Conservation (phyloP, 768 basidiomycete species). For the Phlebiopsis gigantea region DNA sequence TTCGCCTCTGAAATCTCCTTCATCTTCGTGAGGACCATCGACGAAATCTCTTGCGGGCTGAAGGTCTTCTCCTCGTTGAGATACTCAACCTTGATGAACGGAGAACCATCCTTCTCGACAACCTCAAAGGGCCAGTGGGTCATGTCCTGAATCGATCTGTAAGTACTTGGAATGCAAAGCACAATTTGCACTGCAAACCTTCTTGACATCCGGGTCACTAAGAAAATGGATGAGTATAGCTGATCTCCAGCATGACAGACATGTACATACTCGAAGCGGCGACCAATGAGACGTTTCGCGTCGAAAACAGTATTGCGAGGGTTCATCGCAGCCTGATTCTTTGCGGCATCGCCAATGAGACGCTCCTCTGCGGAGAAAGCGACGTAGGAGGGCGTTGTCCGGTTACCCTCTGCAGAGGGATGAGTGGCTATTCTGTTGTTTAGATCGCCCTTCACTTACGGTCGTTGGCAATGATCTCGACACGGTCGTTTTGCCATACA, state of each 20-base stretch:
- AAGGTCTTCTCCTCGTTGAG: slow-evolving; percentile 93
- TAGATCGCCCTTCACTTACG: slow-evolving; percentile 44
- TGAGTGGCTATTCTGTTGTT: slow-evolving; percentile 2
- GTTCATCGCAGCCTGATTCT: slow-evolving; percentile 99
- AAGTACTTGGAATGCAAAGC: slow-evolving; percentile 1
- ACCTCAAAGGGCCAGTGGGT: slow-evolving; percentile 97
- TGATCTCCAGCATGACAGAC: not conserved
- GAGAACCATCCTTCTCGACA: slow-evolving; percentile 94
- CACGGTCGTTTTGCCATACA: slow-evolving; percentile 99
- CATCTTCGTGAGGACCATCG: slow-evolving; percentile 99
- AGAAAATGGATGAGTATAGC: slow-evolving; percentile 10
- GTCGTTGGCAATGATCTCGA: slow-evolving; percentile 98
- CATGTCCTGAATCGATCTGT: slow-evolving; percentile 67
- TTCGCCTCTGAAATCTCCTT: slow-evolving; percentile 99
- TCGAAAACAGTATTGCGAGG: slow-evolving; percentile 98
- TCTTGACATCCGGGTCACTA: slow-evolving; percentile 91
- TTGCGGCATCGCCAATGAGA: slow-evolving; percentile 97
- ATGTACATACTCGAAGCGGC: slow-evolving; percentile 79
- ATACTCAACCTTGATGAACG: slow-evolving; percentile 94
- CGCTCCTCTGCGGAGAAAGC: slow-evolving; percentile 96
- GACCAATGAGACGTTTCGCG: slow-evolving; percentile 98
- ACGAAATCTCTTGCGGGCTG: slow-evolving; percentile 98
- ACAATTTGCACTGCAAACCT: slow-evolving; percentile 37
- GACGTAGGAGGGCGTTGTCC: slow-evolving; percentile 98
- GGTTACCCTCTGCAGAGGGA: slow-evolving; percentile 79